Evolutionary conservation across 2,329 filamentous ascomycete genomes (phyloP), one percentile per base, ranked within the genome.

Genomic region (Cladosporium sphaerospermum): DNA sequence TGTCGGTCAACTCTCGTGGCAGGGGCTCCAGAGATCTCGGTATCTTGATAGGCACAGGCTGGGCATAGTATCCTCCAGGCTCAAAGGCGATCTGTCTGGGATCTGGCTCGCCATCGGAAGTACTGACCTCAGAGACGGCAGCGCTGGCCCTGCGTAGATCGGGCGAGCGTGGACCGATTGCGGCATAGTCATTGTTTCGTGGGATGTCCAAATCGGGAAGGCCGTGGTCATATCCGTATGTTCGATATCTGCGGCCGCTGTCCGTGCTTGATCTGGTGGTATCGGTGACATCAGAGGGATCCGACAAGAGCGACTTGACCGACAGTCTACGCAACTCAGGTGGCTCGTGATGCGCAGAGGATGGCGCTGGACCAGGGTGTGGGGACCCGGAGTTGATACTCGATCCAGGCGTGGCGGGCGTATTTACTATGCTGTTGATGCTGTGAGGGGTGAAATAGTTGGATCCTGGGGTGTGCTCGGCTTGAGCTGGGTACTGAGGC

Each of bases 221-320:
- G 1, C 88, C 88, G 53, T 81, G 75, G 63, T 92, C 88, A 55
- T 86, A 79, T 5, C 88, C 88, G 64, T 87, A 89, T 41, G 76
- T 80, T 14, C 60, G 57, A 34, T 63, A 59, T 13, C 58, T 52
- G 36, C 36, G 13, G 19, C 57, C 53, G 47, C 56, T 61, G 18
- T 61, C 57, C 1, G 43, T 18, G 6, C 62, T 56, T 13, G 11
- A 43, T 19, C 31, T 48, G 33, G 18, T 36, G 42, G 32, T 57
- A 56, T 39, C 57, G 52, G 33, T 51, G 9, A 44, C 44, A 6
- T 73, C 71, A 0, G 75, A 70, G 14, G 78, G 73, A 13, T 78
- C 75, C 2, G 78, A 78, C 4, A 88, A 70, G 7, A 88, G 68
- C 10, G 83, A 86, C 60, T 80, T 81, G 32, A 88, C 83, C 8